phyloP scores from a whole-genome alignment of 352 stramenopile genomes.

The Hyaloperonospora brassicae region DNA sequence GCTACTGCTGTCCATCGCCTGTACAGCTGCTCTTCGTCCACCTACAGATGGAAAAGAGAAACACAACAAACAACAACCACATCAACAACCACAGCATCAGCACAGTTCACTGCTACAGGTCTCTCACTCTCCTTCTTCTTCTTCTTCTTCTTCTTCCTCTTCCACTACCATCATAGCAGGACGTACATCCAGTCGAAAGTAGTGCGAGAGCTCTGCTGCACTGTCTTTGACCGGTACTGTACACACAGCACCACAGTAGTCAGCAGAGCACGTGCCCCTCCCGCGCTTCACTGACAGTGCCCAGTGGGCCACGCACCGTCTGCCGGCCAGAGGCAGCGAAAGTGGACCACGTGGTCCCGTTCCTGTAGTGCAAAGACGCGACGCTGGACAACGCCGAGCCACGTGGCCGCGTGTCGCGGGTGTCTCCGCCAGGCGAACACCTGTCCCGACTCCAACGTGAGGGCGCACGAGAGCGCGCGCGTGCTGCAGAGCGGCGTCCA shows the following conservation, averaged over 20 bases:
- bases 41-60: constrained; percentile 7
- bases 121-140: background rate
- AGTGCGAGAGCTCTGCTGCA: constrained; percentile 53
- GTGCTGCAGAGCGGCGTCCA: constrained; percentile 36
- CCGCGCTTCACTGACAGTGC: background rate
- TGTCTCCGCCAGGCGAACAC: constrained; percentile 37
- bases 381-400: constrained; percentile 43
- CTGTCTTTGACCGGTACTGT: constrained; percentile 35
- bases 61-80: too few relatives aligned
- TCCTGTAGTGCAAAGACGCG: constrained; percentile 48
- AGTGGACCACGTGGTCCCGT: constrained; percentile 28
- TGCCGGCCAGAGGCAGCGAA: constrained; percentile 56
- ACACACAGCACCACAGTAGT: constrained; percentile 3
- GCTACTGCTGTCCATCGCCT: constrained; percentile 63
- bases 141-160: background rate
- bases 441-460: constrained; percentile 46
- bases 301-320: constrained; percentile 27
- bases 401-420: constrained; percentile 15
- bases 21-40: constrained; percentile 48
- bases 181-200: constrained; percentile 86
- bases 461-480: constrained; percentile 35
- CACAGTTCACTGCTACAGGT: background rate
- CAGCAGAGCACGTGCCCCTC: background rate
- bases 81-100: constrained; percentile 1
- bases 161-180: background rate